Percentiles rank a stretch among this genome's conserved stretches.
Evolutionary conservation across 2,329 filamentous ascomycete species (phyloP).

Genomic region (Elsinoe ampelina): DNA sequence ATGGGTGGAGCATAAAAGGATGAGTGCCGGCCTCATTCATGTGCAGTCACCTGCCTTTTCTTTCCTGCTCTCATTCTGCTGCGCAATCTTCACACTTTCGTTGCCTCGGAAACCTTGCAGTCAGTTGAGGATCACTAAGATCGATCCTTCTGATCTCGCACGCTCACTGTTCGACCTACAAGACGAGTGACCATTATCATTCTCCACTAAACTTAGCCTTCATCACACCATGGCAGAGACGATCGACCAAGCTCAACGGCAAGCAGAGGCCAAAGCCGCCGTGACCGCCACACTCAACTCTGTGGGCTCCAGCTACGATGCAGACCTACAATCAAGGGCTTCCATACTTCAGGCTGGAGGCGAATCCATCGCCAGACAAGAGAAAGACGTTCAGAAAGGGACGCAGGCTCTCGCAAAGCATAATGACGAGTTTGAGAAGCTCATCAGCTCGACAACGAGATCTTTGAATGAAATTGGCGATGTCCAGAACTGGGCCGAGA

Average conservation of each 20-base stretch:
- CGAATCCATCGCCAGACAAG: conserved; percentile 55
- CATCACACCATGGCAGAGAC: not conserved
- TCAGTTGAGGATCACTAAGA: not conserved
- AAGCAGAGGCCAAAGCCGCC: conserved; percentile 42
- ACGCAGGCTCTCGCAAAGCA: conserved; percentile 36
- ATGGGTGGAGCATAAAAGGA: not conserved
- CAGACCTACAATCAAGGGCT: conserved; percentile 59
- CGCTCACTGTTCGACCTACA: not conserved
- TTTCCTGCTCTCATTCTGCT: not conserved
- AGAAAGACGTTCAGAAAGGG: conserved; percentile 51
- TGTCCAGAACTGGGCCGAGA: conserved; percentile 80
- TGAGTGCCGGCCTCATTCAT: not conserved
- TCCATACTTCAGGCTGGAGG: conserved; percentile 60
- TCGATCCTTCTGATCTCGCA: not conserved
- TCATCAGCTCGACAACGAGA: conserved; percentile 52
- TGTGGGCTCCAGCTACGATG: conserved; percentile 61
- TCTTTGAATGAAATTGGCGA: conserved; percentile 70
- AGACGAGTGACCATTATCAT: not conserved
- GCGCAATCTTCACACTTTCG: too few species aligned
- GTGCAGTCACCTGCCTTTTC: not conserved
- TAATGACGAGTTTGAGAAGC: conserved; percentile 39
- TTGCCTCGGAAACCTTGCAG: too few species aligned
- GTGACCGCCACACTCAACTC: conserved; percentile 41
- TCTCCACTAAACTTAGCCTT: not conserved
- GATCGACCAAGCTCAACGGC: conserved; percentile 13